Conservation (phyloP, 2,329 filamentous ascomycete species). For the Nigrospora oryzae region DNA sequence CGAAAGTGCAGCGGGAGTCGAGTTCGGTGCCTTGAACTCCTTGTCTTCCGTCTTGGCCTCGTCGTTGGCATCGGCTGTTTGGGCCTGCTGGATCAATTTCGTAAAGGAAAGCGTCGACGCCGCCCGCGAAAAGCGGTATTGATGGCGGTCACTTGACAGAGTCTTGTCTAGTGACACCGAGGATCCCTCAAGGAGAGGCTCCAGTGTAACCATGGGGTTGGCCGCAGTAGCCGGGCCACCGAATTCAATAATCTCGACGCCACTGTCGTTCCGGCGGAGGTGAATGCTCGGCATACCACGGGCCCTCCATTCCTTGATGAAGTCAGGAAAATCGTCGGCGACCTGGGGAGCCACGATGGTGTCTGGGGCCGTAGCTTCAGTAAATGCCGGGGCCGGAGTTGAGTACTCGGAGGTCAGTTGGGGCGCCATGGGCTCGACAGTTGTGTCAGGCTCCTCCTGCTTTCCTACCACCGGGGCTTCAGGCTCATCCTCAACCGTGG, state of each 20-base stretch:
- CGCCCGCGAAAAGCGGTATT: slow-evolving; percentile 6
- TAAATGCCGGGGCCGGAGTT: slow-evolving; percentile 1
- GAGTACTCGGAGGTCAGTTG: background rate
- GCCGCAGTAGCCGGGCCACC: slow-evolving; percentile 5
- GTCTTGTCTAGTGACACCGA: slow-evolving; percentile 2
- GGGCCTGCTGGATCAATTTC: slow-evolving; percentile 5
- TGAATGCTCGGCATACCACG: slow-evolving; percentile 17
- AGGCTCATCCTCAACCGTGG: slow-evolving; percentile 43
- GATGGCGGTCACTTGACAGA: background rate
- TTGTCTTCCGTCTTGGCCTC: slow-evolving; percentile 2
- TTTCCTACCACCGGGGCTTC: slow-evolving; percentile 14
- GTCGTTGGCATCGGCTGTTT: background rate
- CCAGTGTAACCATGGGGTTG: slow-evolving; percentile 8
- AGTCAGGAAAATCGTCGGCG: slow-evolving; percentile 14
- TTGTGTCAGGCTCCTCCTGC: background rate
- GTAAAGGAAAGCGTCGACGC: slow-evolving; percentile 6
- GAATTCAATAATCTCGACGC: slow-evolving; percentile 18
- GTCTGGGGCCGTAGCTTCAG: slow-evolving; percentile 6
- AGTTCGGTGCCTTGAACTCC: slow-evolving; percentile 3
- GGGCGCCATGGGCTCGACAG: background rate
- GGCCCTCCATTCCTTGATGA: slow-evolving; percentile 16
- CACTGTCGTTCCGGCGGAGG: slow-evolving; percentile 12
- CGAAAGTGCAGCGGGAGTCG: background rate
- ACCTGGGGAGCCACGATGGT: slow-evolving; percentile 15
- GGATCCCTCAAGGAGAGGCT: slow-evolving; percentile 3